Evolutionary conservation across 2,329 filamentous ascomycete species (phyloP).

Genomic region (Fusarium graminum): DNA sequence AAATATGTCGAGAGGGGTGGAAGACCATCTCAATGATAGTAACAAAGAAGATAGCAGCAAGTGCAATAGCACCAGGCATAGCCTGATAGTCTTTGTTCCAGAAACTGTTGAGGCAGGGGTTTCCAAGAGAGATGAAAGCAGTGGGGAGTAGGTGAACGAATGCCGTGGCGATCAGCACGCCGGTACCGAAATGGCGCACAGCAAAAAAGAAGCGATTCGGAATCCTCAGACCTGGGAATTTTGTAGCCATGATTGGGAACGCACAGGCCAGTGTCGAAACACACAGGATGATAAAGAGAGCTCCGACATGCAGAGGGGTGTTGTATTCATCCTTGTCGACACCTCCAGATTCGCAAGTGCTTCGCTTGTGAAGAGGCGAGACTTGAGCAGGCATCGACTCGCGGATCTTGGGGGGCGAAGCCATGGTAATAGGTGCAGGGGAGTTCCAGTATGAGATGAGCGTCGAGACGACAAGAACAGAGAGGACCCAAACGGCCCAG

Average conservation of each 20-base stretch:
- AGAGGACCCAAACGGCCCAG: constrained; percentile 59
- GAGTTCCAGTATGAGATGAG: constrained; percentile 47
- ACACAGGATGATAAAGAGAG: constrained; percentile 64
- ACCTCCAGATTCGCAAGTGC: constrained; percentile 50
- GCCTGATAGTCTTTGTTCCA: constrained; percentile 82
- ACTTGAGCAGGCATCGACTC: constrained; percentile 26
- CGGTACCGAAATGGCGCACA: constrained; percentile 80
- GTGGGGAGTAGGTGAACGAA: constrained; percentile 81
- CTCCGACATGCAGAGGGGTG: constrained; percentile 68
- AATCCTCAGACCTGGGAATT: constrained; percentile 66
- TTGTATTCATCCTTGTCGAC: constrained; percentile 62
- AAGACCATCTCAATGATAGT: constrained; percentile 83
- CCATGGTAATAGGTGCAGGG: constrained; percentile 14
- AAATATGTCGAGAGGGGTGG: constrained; percentile 56
- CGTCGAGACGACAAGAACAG: constrained; percentile 56
- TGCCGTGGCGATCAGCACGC: constrained; percentile 79
- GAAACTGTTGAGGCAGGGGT: constrained; percentile 77
- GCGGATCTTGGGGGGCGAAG: constrained; percentile 17
- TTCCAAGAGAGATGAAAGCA: constrained; percentile 72
- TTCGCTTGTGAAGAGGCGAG: constrained; percentile 46
- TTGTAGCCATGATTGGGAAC: constrained; percentile 67
- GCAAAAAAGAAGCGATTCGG: constrained; percentile 68
- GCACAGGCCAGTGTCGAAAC: constrained; percentile 63
- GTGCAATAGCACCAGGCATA: constrained; percentile 83
- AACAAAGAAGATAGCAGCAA: constrained; percentile 82